Evolutionary conservation across 805 yeast species (phyloP), one percentile per base, ranked within the genome.

Genomic region (Ogataea parapolymorpha): DNA sequence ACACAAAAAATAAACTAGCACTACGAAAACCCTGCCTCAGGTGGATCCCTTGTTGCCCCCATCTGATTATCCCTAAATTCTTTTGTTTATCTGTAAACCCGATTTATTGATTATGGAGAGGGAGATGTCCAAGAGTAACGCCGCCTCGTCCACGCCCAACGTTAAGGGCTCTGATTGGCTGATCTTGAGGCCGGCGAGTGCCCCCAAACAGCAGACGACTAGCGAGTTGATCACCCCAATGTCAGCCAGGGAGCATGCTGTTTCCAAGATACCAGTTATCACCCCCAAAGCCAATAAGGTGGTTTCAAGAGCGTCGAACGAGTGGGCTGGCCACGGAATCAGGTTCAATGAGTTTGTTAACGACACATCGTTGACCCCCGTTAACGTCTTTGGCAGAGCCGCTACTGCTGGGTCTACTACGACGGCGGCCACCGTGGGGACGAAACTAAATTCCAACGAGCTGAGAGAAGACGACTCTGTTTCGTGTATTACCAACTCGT

Each of bases 201-300:
- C 35, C 12, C 25, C 26, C 4, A 32, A 27, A 15, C 34, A 32
- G 25, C 15, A 10, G 30, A 14, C 28, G 18, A 15, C 30, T 10
- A 26, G 32, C 16, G 48, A 41, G 29, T 18, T 48, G 13, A 32
- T 38, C 7, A 48, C 51, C 5, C 51, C 51, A 3, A n/a, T 38
- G 26, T 26, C 39, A 10, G 26, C 42, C 11, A 43, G 27, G 14
- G 44, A 43, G 4, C 7, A 16, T 3, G 32, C 16, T 11, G 25
- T 7, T 17, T 39, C 47, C 5, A 25, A 26, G n/a, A 34, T 44
- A 26, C 47, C 42, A 12, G 27, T 52, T 7, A 34, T 42, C 11
- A 52, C 56, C 9, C 56, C 56, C 11, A 52, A 46, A 27, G 42
- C 54, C 9, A 46, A 41, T 15, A 52, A 48, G 26, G 45, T 50